A percentile compares a stretch with the other conserved stretches of the same genome.
phyloP scores from a whole-genome alignment of 2,329 filamentous ascomycete genomes.

The Talaromyces sp. region DNA sequence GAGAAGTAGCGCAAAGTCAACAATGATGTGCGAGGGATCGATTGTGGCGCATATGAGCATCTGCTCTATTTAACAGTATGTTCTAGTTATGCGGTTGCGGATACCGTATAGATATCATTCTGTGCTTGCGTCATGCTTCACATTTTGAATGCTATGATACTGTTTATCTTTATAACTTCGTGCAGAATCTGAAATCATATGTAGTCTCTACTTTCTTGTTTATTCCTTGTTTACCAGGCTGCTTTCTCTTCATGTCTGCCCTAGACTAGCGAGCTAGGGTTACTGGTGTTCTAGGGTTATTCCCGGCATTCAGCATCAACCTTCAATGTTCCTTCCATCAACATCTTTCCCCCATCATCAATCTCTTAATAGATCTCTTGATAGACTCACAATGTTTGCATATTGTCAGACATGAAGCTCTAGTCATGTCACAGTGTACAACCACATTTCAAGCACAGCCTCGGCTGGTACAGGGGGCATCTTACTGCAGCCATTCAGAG shows the following conservation, averaged over 20 bases:
- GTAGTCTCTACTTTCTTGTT: not conserved
- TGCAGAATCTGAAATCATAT: not conserved
- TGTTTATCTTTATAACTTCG: not conserved
- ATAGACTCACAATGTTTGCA: not conserved
- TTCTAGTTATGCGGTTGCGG: no score
- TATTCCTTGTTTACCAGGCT: not conserved
- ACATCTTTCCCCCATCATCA: not conserved
- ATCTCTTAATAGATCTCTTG: not conserved
- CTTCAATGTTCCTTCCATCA: not conserved
- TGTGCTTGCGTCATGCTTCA: not conserved
- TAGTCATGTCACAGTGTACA: not conserved
- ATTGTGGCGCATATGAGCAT: not conserved
- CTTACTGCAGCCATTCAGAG: not conserved
- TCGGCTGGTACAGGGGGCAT: not conserved
- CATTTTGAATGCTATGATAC: not conserved
- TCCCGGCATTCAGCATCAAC: not conserved
- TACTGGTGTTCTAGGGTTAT: not conserved
- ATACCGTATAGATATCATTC: not conserved
- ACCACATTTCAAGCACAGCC: constrained; percentile 1
- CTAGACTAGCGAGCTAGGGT: no score
- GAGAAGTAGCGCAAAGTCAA: not conserved
- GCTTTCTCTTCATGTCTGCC: not conserved
- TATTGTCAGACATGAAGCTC: not conserved
- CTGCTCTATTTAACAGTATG: not conserved
- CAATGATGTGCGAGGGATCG: not conserved